These are phyloP conservation scores for Metschnikowia proteae DNA, from an alignment of 805 yeast species.

Conservation along the genomic window DNA sequence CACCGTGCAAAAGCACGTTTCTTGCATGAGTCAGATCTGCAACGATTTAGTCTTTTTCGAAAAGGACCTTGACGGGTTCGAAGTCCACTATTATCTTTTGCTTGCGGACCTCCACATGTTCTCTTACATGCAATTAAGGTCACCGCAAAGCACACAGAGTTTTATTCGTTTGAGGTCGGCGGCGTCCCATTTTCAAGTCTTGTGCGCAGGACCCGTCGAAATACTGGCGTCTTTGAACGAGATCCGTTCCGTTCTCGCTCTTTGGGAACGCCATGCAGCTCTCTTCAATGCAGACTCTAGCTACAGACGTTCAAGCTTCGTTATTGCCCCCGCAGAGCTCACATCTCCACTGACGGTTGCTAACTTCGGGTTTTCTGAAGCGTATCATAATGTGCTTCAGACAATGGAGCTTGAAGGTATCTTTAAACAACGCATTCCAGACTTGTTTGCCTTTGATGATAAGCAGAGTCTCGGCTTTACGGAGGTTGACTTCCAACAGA, in stretches of 20 bases:
- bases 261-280: conserved; percentile 10
- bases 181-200: conserved; percentile 8
- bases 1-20: conserved; percentile 6
- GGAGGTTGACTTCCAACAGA: background rate
- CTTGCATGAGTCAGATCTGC: conserved; percentile 8
- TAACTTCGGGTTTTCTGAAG: background rate
- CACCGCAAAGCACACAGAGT: conserved; percentile 3
- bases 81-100: conserved; percentile 11
- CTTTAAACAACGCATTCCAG: conserved; percentile 3
- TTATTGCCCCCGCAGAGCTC: background rate
- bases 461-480: background rate
- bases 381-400: conserved; percentile 8
- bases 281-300: conserved; percentile 5
- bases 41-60: conserved; percentile 3
- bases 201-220: background rate
- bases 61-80: background rate
- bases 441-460: conserved; percentile 3
- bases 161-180: conserved; percentile 11
- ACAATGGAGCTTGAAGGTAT: conserved; percentile 2
- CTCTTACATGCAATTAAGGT: conserved; percentile 7
- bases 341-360: background rate
- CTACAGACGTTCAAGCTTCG: background rate
- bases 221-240: conserved; percentile 3
- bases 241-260: conserved; percentile 5
- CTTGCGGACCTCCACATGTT: conserved; percentile 15